Conservation (phyloP, 169 alveolate species). For the Plasmodium yoelii region DNA sequence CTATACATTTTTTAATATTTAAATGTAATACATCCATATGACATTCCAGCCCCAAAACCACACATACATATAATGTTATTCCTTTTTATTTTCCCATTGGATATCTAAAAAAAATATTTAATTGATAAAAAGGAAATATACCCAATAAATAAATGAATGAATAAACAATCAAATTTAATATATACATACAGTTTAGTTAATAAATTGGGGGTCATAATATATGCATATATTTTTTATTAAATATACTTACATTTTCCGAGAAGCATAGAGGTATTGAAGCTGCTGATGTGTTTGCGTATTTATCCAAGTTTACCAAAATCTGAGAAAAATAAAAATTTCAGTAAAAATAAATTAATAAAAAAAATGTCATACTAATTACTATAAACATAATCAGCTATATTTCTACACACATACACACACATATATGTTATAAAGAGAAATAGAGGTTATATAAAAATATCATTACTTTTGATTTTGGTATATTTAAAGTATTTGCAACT, state of each 20-base stretch:
- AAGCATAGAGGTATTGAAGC: conserved; percentile 84
- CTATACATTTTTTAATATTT: conserved; percentile 60
- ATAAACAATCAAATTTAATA: background rate
- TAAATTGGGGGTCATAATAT: background rate
- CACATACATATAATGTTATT: conserved; percentile 81
- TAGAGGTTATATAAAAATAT: background rate
- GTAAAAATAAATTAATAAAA: background rate
- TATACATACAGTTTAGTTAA: background rate
- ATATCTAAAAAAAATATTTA: conserved; percentile 37
- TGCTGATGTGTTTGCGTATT: conserved; percentile 83
- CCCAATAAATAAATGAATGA: background rate
- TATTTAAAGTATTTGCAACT: conserved; percentile 76
- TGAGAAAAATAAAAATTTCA: background rate
- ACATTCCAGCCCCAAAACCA: conserved; percentile 85
- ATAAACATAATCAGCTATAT: no score
- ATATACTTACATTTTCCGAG: conserved; percentile 77
- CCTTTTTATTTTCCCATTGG: conserved; percentile 76
- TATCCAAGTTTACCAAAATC: conserved; percentile 81
- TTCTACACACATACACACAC: background rate
- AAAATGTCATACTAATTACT: no score
- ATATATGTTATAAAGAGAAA: background rate
- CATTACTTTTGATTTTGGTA: conserved; percentile 77
- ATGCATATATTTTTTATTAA: conserved; percentile 3
- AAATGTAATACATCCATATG: conserved; percentile 81
- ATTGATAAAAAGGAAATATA: background rate